phyloP scores from a whole-genome alignment of 768 basidiomycete species.

The Cyathus striatus region DNA sequence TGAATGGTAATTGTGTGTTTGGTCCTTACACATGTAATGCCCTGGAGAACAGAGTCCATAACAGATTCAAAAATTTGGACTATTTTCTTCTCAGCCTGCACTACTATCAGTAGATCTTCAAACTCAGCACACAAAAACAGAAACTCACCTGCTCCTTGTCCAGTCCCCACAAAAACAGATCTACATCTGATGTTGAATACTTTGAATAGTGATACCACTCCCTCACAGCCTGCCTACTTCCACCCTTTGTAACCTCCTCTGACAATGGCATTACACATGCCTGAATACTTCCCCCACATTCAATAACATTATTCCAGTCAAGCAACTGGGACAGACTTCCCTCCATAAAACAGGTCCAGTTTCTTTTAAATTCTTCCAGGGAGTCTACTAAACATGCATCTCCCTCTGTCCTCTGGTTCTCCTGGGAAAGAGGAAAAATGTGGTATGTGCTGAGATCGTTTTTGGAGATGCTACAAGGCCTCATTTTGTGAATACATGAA shows the following conservation, averaged over 20 bases:
- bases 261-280: constrained; percentile 52
- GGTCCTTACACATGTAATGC: constrained; percentile 60
- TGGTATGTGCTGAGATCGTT: constrained; percentile 36
- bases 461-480: constrained; percentile 44
- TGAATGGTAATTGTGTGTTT: constrained; percentile 65
- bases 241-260: constrained; percentile 36
- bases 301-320: constrained; percentile 62
- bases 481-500: constrained; percentile 39
- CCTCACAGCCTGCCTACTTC: constrained; percentile 39
- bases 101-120: constrained; percentile 2
- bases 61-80: constrained; percentile 56
- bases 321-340: constrained; percentile 52
- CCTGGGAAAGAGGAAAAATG: constrained; percentile 46
- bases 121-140: neutral
- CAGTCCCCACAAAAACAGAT: constrained; percentile 59
- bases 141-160: constrained; percentile 41
- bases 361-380: constrained; percentile 57
- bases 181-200: constrained; percentile 59
- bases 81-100: constrained; percentile 55
- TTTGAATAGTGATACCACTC: constrained; percentile 47
- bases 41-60: constrained; percentile 62
- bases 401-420: constrained; percentile 43
- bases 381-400: constrained; percentile 39
- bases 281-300: constrained; percentile 55
- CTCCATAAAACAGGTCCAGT: constrained; percentile 61